These are phyloP conservation scores for Chenopodium quinoa DNA, from an alignment of 148 eudicot genomes.

Conservation along the genomic window DNA sequence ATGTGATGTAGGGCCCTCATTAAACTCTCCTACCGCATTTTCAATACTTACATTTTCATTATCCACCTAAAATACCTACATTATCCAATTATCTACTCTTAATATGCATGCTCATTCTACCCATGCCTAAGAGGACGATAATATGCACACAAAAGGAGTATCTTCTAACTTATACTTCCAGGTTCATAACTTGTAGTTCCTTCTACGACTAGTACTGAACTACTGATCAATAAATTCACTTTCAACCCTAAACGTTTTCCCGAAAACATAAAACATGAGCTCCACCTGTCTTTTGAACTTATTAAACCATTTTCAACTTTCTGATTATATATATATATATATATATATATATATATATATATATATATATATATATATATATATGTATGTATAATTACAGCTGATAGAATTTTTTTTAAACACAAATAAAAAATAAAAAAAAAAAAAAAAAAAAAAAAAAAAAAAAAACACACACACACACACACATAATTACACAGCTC, in stretches of 20 bases:
- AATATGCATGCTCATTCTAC: too few species aligned
- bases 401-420: not conserved
- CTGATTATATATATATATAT: not conserved
- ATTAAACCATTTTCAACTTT: not conserved
- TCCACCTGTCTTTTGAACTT: not conserved
- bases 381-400: not conserved
- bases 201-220: not conserved
- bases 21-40: too few species aligned
- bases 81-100: too few species aligned
- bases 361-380: not conserved
- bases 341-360: too few species aligned
- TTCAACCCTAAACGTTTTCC: not conserved
- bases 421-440: too few species aligned
- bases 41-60: too few species aligned
- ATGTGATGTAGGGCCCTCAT: too few species aligned
- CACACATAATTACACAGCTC: not conserved
- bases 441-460: too few species aligned
- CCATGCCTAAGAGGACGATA: too few species aligned
- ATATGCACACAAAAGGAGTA: too few species aligned
- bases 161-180: not conserved
- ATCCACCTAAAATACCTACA: too few species aligned
- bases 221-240: not conserved
- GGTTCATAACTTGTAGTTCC: not conserved
- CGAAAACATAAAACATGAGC: not conserved
- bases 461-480: too few species aligned